Conservation (phyloP, 2,329 filamentous ascomycete genomes). For the Clonostachys sp. region DNA sequence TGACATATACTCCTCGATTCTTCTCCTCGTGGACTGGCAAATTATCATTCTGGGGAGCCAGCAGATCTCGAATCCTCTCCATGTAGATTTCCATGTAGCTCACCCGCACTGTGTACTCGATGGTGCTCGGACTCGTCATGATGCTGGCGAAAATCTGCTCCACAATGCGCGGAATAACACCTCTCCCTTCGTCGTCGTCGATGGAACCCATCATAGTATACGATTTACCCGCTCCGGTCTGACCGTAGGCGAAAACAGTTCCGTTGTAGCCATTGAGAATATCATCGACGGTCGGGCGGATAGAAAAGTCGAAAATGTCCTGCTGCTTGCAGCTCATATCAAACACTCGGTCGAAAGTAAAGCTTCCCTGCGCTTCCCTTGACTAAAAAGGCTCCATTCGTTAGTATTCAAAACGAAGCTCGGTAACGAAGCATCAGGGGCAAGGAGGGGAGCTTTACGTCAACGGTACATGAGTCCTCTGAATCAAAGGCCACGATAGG, state of each 20-base stretch:
- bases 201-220: conserved; percentile 87
- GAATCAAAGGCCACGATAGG: conserved; percentile 86
- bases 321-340: conserved; percentile 86
- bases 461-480: conserved; percentile 82
- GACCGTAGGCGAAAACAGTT: conserved; percentile 96
- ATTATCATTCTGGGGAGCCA: conserved; percentile 92
- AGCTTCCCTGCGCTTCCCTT: conserved; percentile 74
- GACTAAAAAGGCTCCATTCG: conserved; percentile 52
- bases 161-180: conserved; percentile 94
- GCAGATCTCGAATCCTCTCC: conserved; percentile 92
- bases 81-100: conserved; percentile 99
- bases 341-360: conserved; percentile 98
- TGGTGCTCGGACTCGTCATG: conserved; percentile 82
- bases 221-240: conserved; percentile 97
- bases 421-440: not conserved
- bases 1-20: conserved; percentile 92
- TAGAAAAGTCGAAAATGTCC: conserved; percentile 98
- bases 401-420: conserved; percentile 13
- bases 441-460: conserved; percentile 48
- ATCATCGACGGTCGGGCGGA: conserved; percentile 92
- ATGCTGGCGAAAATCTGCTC: conserved; percentile 98
- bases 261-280: conserved; percentile 99
- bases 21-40: conserved; percentile 98
- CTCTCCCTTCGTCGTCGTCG: conserved; percentile 80
- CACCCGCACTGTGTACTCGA: conserved; percentile 97